Evolutionary conservation across 371 early-diverging fungal species (phyloP).

Genomic region (Mucor plumbeus): DNA sequence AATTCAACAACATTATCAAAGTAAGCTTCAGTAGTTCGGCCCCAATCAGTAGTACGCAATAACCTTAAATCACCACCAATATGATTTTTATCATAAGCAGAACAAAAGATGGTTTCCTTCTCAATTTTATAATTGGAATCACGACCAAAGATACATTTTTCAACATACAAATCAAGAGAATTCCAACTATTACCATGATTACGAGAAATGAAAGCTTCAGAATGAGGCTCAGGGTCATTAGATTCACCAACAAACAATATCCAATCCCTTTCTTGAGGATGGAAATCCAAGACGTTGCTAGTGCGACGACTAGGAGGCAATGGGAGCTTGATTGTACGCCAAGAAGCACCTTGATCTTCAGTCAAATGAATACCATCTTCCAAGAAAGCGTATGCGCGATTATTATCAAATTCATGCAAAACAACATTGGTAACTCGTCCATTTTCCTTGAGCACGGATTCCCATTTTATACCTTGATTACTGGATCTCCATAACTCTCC

Average conservation of each 20-base stretch:
- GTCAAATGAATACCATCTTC: slow-evolving; percentile 66
- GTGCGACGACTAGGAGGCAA: slow-evolving; percentile 62
- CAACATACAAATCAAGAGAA: slow-evolving; percentile 78
- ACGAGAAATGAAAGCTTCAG: slow-evolving; percentile 69
- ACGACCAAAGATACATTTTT: slow-evolving; percentile 88
- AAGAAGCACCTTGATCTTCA: slow-evolving; percentile 70
- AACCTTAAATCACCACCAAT: slow-evolving; percentile 61
- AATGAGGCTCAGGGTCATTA: slow-evolving; percentile 53
- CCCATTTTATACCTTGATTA: slow-evolving; percentile 74
- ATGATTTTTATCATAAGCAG: slow-evolving; percentile 63
- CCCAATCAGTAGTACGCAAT: slow-evolving; percentile 57
- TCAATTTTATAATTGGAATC: slow-evolving; percentile 66
- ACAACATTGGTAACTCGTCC: slow-evolving; percentile 38
- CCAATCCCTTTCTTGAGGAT: slow-evolving; percentile 82
- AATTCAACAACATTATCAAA: slow-evolving; percentile 64
- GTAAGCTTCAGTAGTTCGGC: slow-evolving; percentile 33
- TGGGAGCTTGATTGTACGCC: slow-evolving; percentile 65
- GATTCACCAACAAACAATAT: slow-evolving; percentile 76
- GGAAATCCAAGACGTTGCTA: slow-evolving; percentile 76
- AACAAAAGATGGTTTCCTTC: slow-evolving; percentile 75
- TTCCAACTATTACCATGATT: slow-evolving; percentile 81
- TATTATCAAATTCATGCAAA: slow-evolving; percentile 62
- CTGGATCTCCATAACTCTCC: slow-evolving; percentile 68
- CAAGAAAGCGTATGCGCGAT: slow-evolving; percentile 68
- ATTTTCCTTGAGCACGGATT: slow-evolving; percentile 45